Evolutionary conservation across 345 rosid genomes (phyloP).

Genomic region (Gossypium stocksii): DNA sequence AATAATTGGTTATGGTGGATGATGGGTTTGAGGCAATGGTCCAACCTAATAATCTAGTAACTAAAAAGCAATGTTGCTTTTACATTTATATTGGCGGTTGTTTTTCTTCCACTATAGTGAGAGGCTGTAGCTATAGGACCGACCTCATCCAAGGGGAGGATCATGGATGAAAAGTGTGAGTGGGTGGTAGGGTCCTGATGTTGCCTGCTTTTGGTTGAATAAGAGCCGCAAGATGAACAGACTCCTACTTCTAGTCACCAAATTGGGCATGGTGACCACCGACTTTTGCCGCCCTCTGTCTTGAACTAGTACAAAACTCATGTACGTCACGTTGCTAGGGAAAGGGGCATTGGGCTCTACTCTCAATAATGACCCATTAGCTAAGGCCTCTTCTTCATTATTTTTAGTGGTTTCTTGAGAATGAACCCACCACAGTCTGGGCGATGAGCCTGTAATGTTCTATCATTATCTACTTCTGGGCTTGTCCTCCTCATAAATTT

Average conservation of each 20-base stretch:
- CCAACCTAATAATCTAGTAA: neutral
- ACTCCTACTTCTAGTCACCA: neutral
- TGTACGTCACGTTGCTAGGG: neutral
- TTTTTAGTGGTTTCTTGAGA: neutral
- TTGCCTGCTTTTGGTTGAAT: neutral
- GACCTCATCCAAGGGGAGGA: neutral
- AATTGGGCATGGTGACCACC: neutral
- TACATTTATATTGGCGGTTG: neutral
- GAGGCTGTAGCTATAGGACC: conserved; percentile 1
- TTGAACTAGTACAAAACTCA: neutral
- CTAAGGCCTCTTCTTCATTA: neutral
- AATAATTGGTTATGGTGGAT: neutral
- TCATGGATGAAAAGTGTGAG: neutral
- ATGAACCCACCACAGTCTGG: neutral
- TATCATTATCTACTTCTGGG: too few relatives aligned
- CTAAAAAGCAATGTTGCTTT: neutral
- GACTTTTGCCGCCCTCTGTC: conserved; percentile 8
- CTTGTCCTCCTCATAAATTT: too few relatives aligned
- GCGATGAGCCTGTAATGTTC: neutral
- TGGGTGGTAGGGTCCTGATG: neutral
- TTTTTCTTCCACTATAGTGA: neutral
- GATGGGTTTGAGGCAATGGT: neutral
- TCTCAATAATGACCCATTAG: neutral
- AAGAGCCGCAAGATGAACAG: neutral
- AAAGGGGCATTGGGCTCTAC: neutral